These are phyloP conservation scores for Ephemerocybe angulata DNA, from an alignment of 768 basidiomycete species.

Conservation along the genomic window DNA sequence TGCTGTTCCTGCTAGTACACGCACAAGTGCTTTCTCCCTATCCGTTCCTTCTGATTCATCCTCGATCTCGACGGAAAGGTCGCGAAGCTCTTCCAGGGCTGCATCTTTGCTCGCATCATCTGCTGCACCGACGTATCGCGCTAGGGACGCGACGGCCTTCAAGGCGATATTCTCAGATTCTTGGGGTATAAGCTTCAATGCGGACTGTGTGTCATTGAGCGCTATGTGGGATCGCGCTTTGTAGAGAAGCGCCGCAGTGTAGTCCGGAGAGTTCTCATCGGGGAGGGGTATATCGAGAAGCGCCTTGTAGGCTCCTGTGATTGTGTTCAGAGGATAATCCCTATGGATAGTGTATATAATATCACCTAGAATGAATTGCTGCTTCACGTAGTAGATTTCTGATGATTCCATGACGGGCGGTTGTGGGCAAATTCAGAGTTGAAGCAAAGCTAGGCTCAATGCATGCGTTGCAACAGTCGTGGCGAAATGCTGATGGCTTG, in stretches of 20 bases:
- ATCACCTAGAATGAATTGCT: conserved; percentile 73
- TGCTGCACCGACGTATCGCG: conserved; percentile 55
- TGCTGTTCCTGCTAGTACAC: conserved; percentile 81
- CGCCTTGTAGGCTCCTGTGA: conserved; percentile 64
- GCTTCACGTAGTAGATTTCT: conserved; percentile 31
- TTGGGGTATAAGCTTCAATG: conserved; percentile 51
- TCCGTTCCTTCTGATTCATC: conserved; percentile 67
- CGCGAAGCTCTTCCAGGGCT: conserved; percentile 76
- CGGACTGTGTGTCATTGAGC: conserved; percentile 54
- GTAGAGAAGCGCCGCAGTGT: conserved; percentile 64
- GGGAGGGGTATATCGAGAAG: conserved; percentile 54
- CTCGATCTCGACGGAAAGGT: conserved; percentile 84
- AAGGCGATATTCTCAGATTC: conserved; percentile 63
- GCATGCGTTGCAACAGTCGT: no score
- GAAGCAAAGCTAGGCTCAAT: no score
- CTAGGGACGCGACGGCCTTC: conserved; percentile 69
- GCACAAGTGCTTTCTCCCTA: conserved; percentile 68
- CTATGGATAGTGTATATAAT: neutral
- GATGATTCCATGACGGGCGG: conserved; percentile 27
- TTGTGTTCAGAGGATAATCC: neutral
- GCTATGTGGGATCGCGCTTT: conserved; percentile 78
- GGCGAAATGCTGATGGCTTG: no score
- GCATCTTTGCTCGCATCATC: conserved; percentile 48
- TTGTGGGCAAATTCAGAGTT: neutral
- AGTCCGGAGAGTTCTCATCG: conserved; percentile 59